Conservation (phyloP, 2,329 filamentous ascomycete genomes). For the Colletotrichum sp. region DNA sequence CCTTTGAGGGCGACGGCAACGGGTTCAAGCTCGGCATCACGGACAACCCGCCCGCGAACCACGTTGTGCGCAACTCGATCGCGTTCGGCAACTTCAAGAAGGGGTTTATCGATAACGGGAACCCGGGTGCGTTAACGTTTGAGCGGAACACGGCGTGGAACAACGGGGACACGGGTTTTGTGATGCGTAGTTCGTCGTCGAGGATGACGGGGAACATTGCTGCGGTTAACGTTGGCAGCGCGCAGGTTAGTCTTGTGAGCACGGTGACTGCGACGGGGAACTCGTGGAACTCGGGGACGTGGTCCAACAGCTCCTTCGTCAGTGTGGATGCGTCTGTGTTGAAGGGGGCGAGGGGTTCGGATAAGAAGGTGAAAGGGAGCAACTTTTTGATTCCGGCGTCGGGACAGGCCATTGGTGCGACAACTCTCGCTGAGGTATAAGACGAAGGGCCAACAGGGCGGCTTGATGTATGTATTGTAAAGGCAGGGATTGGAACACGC, state of each 20-base stretch:
- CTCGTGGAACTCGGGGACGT: slow-evolving; percentile 43
- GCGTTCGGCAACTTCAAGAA: slow-evolving; percentile 46
- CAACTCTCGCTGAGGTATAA: slow-evolving; percentile 17
- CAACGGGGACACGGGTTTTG: slow-evolving; percentile 46
- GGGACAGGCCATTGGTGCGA: slow-evolving; percentile 43
- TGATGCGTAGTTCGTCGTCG: slow-evolving; percentile 39
- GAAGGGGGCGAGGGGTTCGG: slow-evolving; percentile 36
- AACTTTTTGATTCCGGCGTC: slow-evolving; percentile 43
- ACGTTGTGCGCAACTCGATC: slow-evolving; percentile 47
- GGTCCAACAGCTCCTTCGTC: slow-evolving; percentile 43
- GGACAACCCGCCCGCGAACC: slow-evolving; percentile 44
- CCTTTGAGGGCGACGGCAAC: slow-evolving; percentile 51
- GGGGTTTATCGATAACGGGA: slow-evolving; percentile 51
- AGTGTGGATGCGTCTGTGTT: slow-evolving; percentile 39
- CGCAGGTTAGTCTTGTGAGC: slow-evolving; percentile 28
- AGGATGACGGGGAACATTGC: slow-evolving; percentile 44
- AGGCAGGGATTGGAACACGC: background rate
- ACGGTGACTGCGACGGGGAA: slow-evolving; percentile 37
- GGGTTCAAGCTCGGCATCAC: slow-evolving; percentile 50
- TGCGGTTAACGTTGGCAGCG: slow-evolving; percentile 33
- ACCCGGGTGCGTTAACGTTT: slow-evolving; percentile 44
- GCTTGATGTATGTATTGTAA: background rate
- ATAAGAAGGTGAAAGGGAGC: slow-evolving; percentile 42
- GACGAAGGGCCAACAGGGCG: background rate
- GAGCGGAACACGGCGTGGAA: slow-evolving; percentile 51